Evolutionary conservation across 768 basidiomycete genomes (phyloP), one percentile per base, ranked within the genome.

Genomic region (Kwoniella sp.): DNA sequence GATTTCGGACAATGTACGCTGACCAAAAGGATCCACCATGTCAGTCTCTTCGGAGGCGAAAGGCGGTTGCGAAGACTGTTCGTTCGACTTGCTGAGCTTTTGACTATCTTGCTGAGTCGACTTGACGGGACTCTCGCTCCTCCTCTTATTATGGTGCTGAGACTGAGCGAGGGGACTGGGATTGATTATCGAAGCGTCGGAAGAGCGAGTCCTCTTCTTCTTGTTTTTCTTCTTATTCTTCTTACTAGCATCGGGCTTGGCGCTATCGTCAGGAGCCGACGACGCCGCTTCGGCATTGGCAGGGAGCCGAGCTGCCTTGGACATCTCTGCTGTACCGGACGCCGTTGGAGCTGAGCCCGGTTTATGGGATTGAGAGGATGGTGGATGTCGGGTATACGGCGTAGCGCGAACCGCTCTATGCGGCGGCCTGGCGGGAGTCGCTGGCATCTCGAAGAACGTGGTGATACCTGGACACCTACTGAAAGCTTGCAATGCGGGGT

Each of bases 201-300:
- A 30, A 53, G 51, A 26, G 3, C 41, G 41, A 20, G 34, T 37
- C 13, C 13, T 37, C 34, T 37, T 48, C 34, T 23, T 48, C 12
- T 25, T 20, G 15, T 34, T 63, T n/a, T 50, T 48, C 45, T 50
- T 38, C 25, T 23, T 59, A 9, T 59, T 59, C 47, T 38, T 34
- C 5, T 47, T 29, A n/a, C 5, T 31, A 28, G 30, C 23, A 25
- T 8, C 37, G n/a, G 55, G 20, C 47, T 17, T 34, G 13, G 13
- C 34, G 34, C 34, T 34, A 5, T 34, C 34, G 5, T 34, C 7
- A 34, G 34, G 5, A 34, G 34, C 13, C 41, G 41, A 17, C 15
- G 41, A 8, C 20, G 11, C 41, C 8, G 41, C 41, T 3, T 8
- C 41, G 20, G 41, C 8, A 20, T 8, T 17, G 20, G 41, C 41